phyloP scores from a whole-genome alignment of 257 asterid genomes.

The Solanum virginianum region DNA sequence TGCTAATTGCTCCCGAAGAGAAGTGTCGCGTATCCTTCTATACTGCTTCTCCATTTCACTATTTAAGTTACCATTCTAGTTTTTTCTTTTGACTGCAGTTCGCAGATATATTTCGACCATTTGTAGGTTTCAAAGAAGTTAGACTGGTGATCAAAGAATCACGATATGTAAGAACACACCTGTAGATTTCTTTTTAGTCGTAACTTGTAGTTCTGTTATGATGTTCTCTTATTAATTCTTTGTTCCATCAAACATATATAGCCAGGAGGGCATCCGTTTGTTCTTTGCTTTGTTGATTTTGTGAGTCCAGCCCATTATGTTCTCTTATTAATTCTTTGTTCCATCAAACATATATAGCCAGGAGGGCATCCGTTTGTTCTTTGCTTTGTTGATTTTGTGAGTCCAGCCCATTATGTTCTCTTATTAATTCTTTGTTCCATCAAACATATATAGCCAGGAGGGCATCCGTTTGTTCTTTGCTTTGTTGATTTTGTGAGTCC shows the following conservation, averaged over 20 bases:
- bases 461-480: too few species aligned
- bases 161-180: constrained; percentile 43
- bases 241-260: constrained; percentile 18
- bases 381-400: too few species aligned
- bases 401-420: neutral
- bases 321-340: neutral
- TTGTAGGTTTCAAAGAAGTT: constrained; percentile 71
- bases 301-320: neutral
- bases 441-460: constrained; percentile 46
- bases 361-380: neutral
- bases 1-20: constrained; percentile 58
- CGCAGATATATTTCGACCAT: constrained; percentile 84
- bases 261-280: constrained; percentile 16
- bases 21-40: constrained; percentile 79
- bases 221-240: neutral
- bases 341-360: constrained; percentile 29
- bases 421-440: neutral
- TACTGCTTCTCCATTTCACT: neutral
- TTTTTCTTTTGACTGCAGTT: constrained; percentile 39
- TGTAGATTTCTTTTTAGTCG: neutral
- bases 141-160: constrained; percentile 70
- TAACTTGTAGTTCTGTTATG: neutral
- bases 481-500: too few species aligned
- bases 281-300: too few species aligned
- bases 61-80: neutral